Conservation (phyloP, 2,329 filamentous ascomycete genomes). For the Stachybotrys elegans region DNA sequence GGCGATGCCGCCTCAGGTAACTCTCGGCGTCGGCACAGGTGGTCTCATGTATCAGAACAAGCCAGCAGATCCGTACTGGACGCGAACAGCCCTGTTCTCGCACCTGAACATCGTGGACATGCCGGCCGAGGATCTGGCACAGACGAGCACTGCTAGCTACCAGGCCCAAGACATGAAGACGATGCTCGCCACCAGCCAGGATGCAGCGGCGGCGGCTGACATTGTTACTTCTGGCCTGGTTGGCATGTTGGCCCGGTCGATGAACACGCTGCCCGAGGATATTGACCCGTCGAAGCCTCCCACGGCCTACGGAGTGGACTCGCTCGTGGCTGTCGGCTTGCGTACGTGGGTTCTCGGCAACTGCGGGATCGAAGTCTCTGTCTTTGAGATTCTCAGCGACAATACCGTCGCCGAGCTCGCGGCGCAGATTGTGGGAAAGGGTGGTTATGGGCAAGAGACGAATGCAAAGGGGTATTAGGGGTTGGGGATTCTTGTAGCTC, state of each 20-base stretch:
- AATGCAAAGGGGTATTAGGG: too few species aligned
- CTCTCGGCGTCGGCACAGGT: conserved; percentile 50
- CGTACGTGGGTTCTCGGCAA: conserved; percentile 45
- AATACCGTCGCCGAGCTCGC: conserved; percentile 33
- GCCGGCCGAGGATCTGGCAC: conserved; percentile 22
- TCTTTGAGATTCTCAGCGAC: conserved; percentile 43
- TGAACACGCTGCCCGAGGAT: conserved; percentile 39
- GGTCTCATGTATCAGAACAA: conserved; percentile 48
- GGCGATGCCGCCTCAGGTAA: conserved; percentile 38
- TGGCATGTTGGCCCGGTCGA: conserved; percentile 36
- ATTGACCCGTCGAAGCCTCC: conserved; percentile 36
- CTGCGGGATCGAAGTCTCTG: conserved; percentile 37
- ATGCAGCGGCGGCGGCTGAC: conserved; percentile 20
- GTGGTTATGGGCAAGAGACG: conserved; percentile 18
- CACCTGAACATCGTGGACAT: conserved; percentile 45
- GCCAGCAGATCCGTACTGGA: conserved; percentile 50
- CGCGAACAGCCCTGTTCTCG: conserved; percentile 42
- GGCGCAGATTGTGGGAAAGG: conserved; percentile 26
- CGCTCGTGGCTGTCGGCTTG: conserved; percentile 45
- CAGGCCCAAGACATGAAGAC: conserved; percentile 22
- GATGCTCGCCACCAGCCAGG: conserved; percentile 23
- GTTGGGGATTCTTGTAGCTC: too few species aligned
- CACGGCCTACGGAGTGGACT: conserved; percentile 46
- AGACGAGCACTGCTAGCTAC: conserved; percentile 9
- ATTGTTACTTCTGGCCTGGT: conserved; percentile 32